A percentile compares a stretch with the other conserved stretches of the same genome.
Evolutionary conservation across 257 asterid species (phyloP).

Genomic region (Solanum chmielewskii): DNA sequence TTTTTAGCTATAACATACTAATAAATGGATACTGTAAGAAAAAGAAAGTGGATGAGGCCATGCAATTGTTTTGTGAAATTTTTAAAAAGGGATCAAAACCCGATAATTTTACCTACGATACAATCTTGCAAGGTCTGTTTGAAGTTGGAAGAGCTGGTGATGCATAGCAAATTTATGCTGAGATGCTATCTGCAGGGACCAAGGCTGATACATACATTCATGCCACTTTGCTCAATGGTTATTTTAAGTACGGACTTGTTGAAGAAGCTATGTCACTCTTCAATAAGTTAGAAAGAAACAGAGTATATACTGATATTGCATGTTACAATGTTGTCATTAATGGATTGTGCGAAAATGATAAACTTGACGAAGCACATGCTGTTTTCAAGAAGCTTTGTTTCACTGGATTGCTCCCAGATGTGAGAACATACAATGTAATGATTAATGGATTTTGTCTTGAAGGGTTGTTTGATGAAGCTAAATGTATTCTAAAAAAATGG

Average conservation of each 20-base stretch:
- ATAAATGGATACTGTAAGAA: not conserved
- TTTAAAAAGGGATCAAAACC: not conserved
- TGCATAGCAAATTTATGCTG: not conserved
- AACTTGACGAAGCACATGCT: not conserved
- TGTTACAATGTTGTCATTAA: not conserved
- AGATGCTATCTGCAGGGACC: not conserved
- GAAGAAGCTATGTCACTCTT: not conserved
- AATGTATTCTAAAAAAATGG: not conserved
- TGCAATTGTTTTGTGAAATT: not conserved
- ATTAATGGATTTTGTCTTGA: not conserved
- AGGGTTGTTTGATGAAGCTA: not conserved
- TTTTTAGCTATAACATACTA: not conserved
- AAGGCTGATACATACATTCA: not conserved
- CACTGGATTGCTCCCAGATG: not conserved
- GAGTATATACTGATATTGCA: not conserved
- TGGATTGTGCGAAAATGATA: not conserved
- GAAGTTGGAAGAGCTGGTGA: not conserved
- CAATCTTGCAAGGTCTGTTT: not conserved
- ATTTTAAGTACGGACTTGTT: not conserved
- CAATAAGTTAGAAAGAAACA: not conserved
- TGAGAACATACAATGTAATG: not conserved
- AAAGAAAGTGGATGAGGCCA: accelerated
- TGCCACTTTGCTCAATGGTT: not conserved
- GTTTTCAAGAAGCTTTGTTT: not conserved
- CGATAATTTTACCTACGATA: not conserved